A percentile compares a stretch with the other conserved stretches of the same genome.
phyloP scores from a whole-genome alignment of 2,329 filamentous ascomycete genomes.

The Microcyclosporella mali region DNA sequence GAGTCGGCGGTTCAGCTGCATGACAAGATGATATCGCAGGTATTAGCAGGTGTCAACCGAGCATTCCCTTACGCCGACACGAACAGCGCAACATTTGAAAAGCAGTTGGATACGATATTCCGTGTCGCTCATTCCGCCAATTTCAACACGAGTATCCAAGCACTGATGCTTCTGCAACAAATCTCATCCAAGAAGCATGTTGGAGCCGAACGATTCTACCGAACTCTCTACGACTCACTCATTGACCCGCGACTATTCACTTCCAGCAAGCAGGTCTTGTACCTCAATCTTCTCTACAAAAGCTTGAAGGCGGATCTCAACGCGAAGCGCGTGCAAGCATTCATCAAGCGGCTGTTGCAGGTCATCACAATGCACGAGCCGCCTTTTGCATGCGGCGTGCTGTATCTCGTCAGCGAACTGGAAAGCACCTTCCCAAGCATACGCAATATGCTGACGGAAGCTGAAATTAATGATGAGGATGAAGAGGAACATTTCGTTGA shows the following conservation, averaged over 20 bases:
- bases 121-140: constrained; percentile 95
- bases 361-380: constrained; percentile 83
- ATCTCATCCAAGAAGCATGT: constrained; percentile 74
- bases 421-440: constrained; percentile 74
- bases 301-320: constrained; percentile 87
- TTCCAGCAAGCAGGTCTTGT: constrained; percentile 92
- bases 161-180: constrained; percentile 90
- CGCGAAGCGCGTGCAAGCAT: constrained; percentile 86
- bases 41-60: constrained; percentile 90
- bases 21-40: constrained; percentile 86
- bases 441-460: constrained; percentile 68
- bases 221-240: constrained; percentile 90
- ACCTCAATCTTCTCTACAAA: constrained; percentile 84
- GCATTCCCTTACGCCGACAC: constrained; percentile 87
- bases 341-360: constrained; percentile 88
- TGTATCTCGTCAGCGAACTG: constrained; percentile 81
- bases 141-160: constrained; percentile 97
- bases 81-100: constrained; percentile 72
- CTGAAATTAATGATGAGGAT: constrained; percentile 70
- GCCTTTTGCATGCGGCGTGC: constrained; percentile 84
- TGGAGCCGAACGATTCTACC: constrained; percentile 84
- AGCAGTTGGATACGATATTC: constrained; percentile 90
- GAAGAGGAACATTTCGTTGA: constrained; percentile 65
- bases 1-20: constrained; percentile 56
- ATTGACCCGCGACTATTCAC: constrained; percentile 80